Evolutionary conservation across 345 rosid genomes (phyloP), one percentile per base, ranked within the genome.

Genomic region (Gossypium sturtianum): DNA sequence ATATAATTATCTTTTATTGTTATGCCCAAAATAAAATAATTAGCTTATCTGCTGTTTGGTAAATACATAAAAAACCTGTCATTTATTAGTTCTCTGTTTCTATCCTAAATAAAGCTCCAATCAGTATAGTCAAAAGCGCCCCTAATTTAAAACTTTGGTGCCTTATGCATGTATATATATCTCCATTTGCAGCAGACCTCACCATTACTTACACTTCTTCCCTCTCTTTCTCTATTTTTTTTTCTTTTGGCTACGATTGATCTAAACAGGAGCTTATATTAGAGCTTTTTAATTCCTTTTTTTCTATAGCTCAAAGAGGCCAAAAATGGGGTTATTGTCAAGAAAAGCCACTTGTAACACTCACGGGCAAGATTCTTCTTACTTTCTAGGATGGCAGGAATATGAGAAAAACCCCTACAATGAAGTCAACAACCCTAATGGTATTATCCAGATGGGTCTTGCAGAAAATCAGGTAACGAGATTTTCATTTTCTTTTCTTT

Each of bases 381-480:
- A 91, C 77, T 91, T 91, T 81, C 71, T 88, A 27, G 97, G 97
- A 53, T 91, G 97, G 97, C 78, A 89, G 69, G 94, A 89, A 73
- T 89, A 89, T 60, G 93, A 91, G 84, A 91, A 89, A 43, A 88
- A 89, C 51, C 97, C 93, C 23, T 88, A 87, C 73, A 87, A 91
- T 59, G 83, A 86, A 74, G 76, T 78, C 72, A 84, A 80, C 67
- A 91, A 91, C 74, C 92, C 97, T 12, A 60, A 68, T 17, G 97
- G 97, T 11, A 89, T 91, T 62, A 89, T 91, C 54, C 94, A 89
- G 74, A 89, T 91, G 94, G 94, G 97, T 72, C 90, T 91, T 63
- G 97, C 97, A 44, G 97, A 91, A 61, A 91, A 91, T 79, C 94
- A 88, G 84, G 94, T 86, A 43, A 34, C 41, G 41, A 34, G 41